Conservation (phyloP, 768 basidiomycete species). For the Suillus ampliporus region DNA sequence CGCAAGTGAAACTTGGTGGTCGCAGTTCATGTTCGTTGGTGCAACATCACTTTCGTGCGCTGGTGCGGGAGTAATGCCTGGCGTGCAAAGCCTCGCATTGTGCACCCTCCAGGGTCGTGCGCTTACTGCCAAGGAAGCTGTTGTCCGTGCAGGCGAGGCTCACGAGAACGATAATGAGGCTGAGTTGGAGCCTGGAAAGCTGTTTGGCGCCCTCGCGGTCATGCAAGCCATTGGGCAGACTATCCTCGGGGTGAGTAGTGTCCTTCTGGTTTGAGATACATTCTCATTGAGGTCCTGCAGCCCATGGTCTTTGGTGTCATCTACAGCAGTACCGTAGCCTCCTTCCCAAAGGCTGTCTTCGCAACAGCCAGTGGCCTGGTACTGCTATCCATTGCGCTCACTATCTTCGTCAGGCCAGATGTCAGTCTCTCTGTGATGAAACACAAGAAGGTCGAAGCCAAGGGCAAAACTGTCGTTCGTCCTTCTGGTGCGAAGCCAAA, state of each 20-base stretch:
- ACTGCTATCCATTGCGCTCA: slow-evolving; percentile 50
- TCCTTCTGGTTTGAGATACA: not conserved
- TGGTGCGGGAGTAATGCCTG: slow-evolving; percentile 71
- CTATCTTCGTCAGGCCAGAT: slow-evolving; percentile 48
- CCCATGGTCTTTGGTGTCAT: slow-evolving; percentile 71
- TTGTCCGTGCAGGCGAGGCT: slow-evolving; percentile 25
- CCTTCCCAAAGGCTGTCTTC: slow-evolving; percentile 74
- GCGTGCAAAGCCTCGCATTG: slow-evolving; percentile 74
- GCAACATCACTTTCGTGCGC: slow-evolving; percentile 68
- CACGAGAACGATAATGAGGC: slow-evolving; percentile 23
- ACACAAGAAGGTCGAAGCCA: slow-evolving; percentile 15
- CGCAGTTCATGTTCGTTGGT: slow-evolving; percentile 55
- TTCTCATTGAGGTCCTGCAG: slow-evolving; percentile 43
- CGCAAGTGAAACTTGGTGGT: slow-evolving; percentile 25
- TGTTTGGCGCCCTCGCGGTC: slow-evolving; percentile 77
- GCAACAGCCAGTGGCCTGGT: slow-evolving; percentile 62
- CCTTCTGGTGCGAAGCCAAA: slow-evolving; percentile 15
- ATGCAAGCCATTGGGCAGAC: slow-evolving; percentile 70
- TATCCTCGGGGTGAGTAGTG: slow-evolving; percentile 52
- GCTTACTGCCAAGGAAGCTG: slow-evolving; percentile 42
- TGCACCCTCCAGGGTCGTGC: slow-evolving; percentile 54
- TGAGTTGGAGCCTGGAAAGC: slow-evolving; percentile 51
- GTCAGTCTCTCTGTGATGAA: slow-evolving; percentile 25
- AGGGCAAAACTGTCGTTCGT: slow-evolving; percentile 11
- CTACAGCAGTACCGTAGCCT: slow-evolving; percentile 67